phyloP scores from a whole-genome alignment of 2,329 filamentous ascomycete genomes.

The Xylariales sp. region DNA sequence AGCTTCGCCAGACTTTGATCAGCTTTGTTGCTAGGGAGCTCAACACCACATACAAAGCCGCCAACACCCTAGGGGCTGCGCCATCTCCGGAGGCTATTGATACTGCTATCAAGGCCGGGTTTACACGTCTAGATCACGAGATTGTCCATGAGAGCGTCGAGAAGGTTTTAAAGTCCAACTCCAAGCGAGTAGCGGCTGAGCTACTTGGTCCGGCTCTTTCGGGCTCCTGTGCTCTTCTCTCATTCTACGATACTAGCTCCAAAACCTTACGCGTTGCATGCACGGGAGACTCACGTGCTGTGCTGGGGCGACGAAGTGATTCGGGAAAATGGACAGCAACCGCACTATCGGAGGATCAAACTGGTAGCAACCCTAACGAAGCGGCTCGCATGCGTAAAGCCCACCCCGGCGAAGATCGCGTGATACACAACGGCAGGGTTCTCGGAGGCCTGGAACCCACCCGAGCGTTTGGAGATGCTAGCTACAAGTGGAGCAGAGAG shows the following conservation, averaged over 20 bases:
- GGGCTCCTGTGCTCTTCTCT: conserved; percentile 93
- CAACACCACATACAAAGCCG: conserved; percentile 83
- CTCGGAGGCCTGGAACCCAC: conserved; percentile 89
- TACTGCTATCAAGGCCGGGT: conserved; percentile 86
- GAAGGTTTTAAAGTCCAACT: conserved; percentile 84
- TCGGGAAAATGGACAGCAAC: conserved; percentile 92
- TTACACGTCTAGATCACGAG: conserved; percentile 83
- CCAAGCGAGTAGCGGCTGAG: conserved; percentile 87
- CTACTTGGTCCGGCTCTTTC: conserved; percentile 88
- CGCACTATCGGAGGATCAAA: conserved; percentile 88
- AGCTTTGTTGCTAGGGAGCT: conserved; percentile 89
- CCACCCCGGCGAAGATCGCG: conserved; percentile 85
- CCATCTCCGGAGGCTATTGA: conserved; percentile 82
- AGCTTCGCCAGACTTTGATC: conserved; percentile 87
- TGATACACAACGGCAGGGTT: conserved; percentile 84
- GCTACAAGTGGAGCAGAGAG: conserved; percentile 92
- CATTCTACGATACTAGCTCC: conserved; percentile 87
- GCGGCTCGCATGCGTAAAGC: conserved; percentile 75
- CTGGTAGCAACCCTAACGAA: conserved; percentile 82
- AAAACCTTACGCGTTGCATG: conserved; percentile 91
- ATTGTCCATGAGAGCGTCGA: conserved; percentile 92
- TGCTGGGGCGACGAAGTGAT: conserved; percentile 72
- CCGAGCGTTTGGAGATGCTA: conserved; percentile 91
- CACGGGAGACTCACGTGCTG: conserved; percentile 92
- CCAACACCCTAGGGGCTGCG: conserved; percentile 50